Conservation (phyloP, 148 eudicot genomes). For the Simmondsia chinensis region DNA sequence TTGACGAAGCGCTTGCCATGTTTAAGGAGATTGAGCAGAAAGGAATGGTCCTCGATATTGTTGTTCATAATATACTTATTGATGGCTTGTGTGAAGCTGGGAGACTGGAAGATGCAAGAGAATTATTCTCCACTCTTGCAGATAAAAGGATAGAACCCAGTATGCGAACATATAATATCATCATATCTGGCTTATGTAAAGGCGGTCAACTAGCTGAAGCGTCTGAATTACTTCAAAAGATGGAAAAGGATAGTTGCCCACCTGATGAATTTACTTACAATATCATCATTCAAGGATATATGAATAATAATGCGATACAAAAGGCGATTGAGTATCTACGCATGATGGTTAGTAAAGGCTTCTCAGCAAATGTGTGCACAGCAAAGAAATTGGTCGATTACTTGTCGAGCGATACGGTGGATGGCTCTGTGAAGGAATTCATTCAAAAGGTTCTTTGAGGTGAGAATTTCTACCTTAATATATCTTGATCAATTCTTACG, state of each 20-base stretch:
- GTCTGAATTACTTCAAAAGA: background rate
- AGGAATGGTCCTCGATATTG: background rate
- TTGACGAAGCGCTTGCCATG: slow-evolving; percentile 7
- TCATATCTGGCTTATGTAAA: slow-evolving; percentile 7
- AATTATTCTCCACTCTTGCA: background rate
- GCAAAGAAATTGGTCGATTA: too few relatives aligned
- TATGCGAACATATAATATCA: background rate
- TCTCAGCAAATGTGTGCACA: too few relatives aligned
- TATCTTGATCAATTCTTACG: too few relatives aligned
- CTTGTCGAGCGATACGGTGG: too few relatives aligned
- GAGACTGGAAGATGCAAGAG: background rate
- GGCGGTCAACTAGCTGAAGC: slow-evolving; percentile 4
- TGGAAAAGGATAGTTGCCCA: slow-evolving; percentile 3
- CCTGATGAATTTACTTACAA: slow-evolving; percentile 9
- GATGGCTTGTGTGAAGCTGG: slow-evolving; percentile 4
- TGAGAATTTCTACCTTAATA: too few relatives aligned
- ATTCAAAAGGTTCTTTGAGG: too few relatives aligned
- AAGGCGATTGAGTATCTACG: too few relatives aligned
- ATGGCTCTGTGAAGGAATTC: too few relatives aligned
- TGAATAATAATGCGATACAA: too few relatives aligned
- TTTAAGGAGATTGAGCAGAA: slow-evolving; percentile 1
- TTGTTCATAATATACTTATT: background rate
- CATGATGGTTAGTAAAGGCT: too few relatives aligned
- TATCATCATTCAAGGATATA: slow-evolving; percentile 5
- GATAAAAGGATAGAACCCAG: slow-evolving; percentile 5